Conservation (phyloP, 352 stramenopile genomes). For the Lagenidium giganteum region DNA sequence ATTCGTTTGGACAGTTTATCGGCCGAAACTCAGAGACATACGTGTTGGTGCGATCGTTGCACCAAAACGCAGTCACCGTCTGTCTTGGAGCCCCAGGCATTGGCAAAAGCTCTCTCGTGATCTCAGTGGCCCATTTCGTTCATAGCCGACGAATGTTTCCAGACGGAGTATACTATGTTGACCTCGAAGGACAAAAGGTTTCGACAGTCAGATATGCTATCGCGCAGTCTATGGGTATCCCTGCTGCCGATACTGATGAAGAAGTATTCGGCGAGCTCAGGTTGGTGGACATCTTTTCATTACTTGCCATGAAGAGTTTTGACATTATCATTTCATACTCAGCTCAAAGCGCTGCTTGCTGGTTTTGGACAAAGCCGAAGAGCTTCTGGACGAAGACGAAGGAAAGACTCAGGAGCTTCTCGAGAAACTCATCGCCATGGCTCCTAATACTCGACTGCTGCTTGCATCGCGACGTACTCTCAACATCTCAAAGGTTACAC, state of each 20-base stretch:
- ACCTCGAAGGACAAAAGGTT: slow-evolving; percentile 76
- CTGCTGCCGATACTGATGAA: slow-evolving; percentile 65
- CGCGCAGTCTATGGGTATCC: slow-evolving; percentile 71
- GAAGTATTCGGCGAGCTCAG: slow-evolving; percentile 74
- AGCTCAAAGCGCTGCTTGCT: slow-evolving; percentile 65
- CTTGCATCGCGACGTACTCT: slow-evolving; percentile 66
- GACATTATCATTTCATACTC: slow-evolving; percentile 3
- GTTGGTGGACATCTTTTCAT: slow-evolving; percentile 11
- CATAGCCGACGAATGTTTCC: slow-evolving; percentile 74
- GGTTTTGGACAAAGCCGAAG: slow-evolving; percentile 78
- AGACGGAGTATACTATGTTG: slow-evolving; percentile 80
- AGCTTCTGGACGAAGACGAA: slow-evolving; percentile 72
- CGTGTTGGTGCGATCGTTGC: slow-evolving; percentile 68
- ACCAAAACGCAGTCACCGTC: slow-evolving; percentile 65
- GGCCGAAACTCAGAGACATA: slow-evolving; percentile 77
- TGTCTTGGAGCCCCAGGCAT: slow-evolving; percentile 74
- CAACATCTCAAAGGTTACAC: slow-evolving; percentile 72
- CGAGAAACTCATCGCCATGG: slow-evolving; percentile 62
- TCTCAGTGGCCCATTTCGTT: slow-evolving; percentile 76
- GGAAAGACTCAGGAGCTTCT: slow-evolving; percentile 66
- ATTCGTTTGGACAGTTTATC: slow-evolving; percentile 43
- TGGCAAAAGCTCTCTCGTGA: slow-evolving; percentile 77
- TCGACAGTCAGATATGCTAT: slow-evolving; percentile 80
- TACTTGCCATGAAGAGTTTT: not conserved
- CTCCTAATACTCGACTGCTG: slow-evolving; percentile 59